Evolutionary conservation across 2,329 filamentous ascomycete species (phyloP).

Genomic region (Aspergillus candidus): DNA sequence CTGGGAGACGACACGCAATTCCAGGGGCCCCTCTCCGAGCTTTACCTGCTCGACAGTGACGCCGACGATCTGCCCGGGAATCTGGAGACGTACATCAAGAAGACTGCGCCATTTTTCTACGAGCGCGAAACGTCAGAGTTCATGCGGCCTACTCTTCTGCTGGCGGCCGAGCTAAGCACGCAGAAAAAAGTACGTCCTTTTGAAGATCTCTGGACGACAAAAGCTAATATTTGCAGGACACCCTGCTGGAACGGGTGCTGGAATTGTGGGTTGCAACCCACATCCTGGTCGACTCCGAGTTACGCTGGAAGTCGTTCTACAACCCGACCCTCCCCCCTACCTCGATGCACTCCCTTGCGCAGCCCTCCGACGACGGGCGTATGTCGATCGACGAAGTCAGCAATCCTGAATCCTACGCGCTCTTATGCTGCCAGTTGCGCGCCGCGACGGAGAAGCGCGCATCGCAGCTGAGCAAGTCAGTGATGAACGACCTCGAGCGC

Average conservation of each 20-base stretch:
- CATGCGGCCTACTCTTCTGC: constrained; percentile 45
- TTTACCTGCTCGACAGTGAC: constrained; percentile 47
- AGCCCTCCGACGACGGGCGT: constrained; percentile 36
- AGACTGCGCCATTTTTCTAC: constrained; percentile 41
- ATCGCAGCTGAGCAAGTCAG: constrained; percentile 45
- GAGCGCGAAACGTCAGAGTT: constrained; percentile 47
- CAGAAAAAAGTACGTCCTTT: constrained; percentile 30
- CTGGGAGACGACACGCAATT: constrained; percentile 36
- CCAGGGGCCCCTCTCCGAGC: constrained; percentile 31
- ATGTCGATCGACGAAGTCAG: constrained; percentile 35
- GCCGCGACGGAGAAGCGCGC: constrained; percentile 52
- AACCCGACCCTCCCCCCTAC: constrained; percentile 39
- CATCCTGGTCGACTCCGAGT: constrained; percentile 46
- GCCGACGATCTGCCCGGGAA: constrained; percentile 47
- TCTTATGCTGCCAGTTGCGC: constrained; percentile 51
- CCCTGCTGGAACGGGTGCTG: constrained; percentile 45
- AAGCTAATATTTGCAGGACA: constrained; percentile 29
- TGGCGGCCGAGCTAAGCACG: constrained; percentile 34
- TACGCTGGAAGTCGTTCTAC: constrained; percentile 46
- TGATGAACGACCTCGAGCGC: constrained; percentile 56
- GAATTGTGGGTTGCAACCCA: constrained; percentile 54
- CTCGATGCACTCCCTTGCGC: constrained; percentile 31
- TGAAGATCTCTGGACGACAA: neutral
- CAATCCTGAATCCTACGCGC: constrained; percentile 41
- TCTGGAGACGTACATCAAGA: constrained; percentile 50